phyloP scores from a whole-genome alignment of 2,329 filamentous ascomycete genomes.

The Aspergillus neotritici region DNA sequence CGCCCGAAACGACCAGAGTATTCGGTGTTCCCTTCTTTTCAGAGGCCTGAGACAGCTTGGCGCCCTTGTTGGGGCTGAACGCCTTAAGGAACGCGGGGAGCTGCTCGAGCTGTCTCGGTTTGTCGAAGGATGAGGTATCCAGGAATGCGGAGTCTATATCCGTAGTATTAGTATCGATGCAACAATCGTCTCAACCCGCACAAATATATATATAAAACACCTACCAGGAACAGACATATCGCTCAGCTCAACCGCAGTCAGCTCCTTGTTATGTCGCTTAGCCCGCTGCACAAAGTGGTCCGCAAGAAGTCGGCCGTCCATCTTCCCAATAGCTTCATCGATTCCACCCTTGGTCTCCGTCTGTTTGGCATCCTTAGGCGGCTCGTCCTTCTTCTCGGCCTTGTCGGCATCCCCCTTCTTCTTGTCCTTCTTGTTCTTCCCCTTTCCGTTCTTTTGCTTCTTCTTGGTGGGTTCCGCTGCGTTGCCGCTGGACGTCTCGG shows the following conservation, averaged over 20 bases:
- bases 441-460: conserved; percentile 21
- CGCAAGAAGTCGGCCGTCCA: conserved; percentile 77
- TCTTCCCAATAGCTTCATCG: conserved; percentile 72
- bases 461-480: conserved; percentile 30
- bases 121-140: conserved; percentile 71
- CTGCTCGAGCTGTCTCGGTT: conserved; percentile 62
- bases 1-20: conserved; percentile 80
- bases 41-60: conserved; percentile 58
- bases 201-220: conserved; percentile 9
- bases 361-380: conserved; percentile 22
- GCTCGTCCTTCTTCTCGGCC: conserved; percentile 20
- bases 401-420: conserved; percentile 19
- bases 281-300: conserved; percentile 80
- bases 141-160: conserved; percentile 64
- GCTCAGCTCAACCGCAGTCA: conserved; percentile 77
- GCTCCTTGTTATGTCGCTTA: conserved; percentile 68
- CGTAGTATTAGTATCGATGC: conserved; percentile 3
- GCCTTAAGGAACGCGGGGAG: conserved; percentile 73
- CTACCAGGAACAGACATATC: conserved; percentile 75
- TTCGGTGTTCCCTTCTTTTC: conserved; percentile 70
- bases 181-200: neutral
- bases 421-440: conserved; percentile 38
- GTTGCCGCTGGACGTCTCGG: conserved; percentile 14
- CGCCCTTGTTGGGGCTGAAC: conserved; percentile 48
- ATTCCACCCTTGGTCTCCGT: conserved; percentile 64